Conservation (phyloP, 305 asterid genomes). For the Rubia tinctorum region DNA sequence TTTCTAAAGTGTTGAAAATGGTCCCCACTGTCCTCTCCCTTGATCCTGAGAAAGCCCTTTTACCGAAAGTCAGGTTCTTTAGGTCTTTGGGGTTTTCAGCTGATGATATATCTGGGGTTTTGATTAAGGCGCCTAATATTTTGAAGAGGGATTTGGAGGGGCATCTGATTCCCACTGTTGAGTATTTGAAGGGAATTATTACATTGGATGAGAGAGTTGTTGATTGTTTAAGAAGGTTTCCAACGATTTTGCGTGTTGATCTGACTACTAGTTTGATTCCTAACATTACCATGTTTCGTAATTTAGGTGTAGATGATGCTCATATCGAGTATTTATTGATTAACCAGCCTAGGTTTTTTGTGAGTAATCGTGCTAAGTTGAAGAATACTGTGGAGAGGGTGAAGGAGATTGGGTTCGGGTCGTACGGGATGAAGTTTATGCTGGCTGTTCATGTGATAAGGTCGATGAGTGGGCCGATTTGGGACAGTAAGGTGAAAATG, state of each 20-base stretch:
- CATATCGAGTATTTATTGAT: background rate
- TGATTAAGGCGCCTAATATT: background rate
- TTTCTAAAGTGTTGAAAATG: background rate
- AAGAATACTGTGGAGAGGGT: conserved; percentile 21
- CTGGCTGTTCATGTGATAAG: conserved; percentile 13
- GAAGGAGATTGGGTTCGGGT: conserved; percentile 15
- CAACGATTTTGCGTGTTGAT: background rate
- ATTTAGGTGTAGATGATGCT: conserved; percentile 19
- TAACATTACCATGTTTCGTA: conserved; percentile 3
- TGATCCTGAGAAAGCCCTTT: conserved; percentile 19
- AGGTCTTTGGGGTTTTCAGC: background rate
- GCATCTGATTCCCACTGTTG: background rate
- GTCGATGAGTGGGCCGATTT: conserved; percentile 6
- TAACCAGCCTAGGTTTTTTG: conserved; percentile 13
- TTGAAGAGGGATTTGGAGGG: background rate
- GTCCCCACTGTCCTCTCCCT: conserved; percentile 4
- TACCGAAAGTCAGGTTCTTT: conserved; percentile 21
- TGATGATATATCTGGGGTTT: background rate
- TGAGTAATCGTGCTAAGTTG: background rate
- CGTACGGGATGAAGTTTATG: conserved; percentile 9
- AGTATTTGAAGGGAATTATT: background rate
- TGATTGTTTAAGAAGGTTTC: background rate
- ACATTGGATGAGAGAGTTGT: background rate
- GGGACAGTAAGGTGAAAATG: background rate
- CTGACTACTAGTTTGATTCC: background rate